Evolutionary conservation across 148 eudicot species (phyloP), one percentile per base, ranked within the genome.

Genomic region (Rhododendron griersonianum): DNA sequence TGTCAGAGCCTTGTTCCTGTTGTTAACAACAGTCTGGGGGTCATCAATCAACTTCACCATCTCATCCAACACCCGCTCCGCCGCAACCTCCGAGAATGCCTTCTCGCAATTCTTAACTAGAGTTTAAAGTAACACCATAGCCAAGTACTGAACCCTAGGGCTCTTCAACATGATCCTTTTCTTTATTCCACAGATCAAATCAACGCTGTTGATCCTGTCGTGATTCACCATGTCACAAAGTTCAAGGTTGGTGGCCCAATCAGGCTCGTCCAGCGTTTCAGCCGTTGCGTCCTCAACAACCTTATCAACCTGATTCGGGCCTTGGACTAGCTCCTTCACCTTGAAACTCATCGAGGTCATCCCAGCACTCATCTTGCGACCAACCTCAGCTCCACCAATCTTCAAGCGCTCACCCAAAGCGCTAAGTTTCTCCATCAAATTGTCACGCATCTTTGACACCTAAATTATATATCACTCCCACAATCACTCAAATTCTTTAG

Each of bases 1-100:
- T 86, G 91, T 89, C 86, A 98, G 89, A 75, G 94, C 95, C 90
- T 95, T 98, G 84, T 95, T 95, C 85, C 99, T 90, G 82, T 95
- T 98, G 89, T 93, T 94, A 75, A 93, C 96, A 88, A 95, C 93
- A 69, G 99, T 98, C 89, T 93, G 98, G 45, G 99, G 98, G 85
- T 98, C 99, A 90, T 98, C 99, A 81, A 98, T 92, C 92, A 98
- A 65, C 95, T 95, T 98, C 85, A 98, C 98, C 98, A 98, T 98
- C 93, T 98, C 99, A 87, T 98, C 99, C 63, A 98, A 94, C 76
- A 98, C 92, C 89, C 97, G 93, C 92, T 98, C 99, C 23, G 98
- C 94, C 0, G 98, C 98, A 45, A 98, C 92, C 91, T 98, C 99
- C 14, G 99, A 94, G 89, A 95, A 98, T 0, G 98, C 99, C 90